Evolutionary conservation across 371 early-diverging fungal genomes (phyloP), one percentile per base, ranked within the genome.

Genomic region (Apophysomyces trapeziformis): DNA sequence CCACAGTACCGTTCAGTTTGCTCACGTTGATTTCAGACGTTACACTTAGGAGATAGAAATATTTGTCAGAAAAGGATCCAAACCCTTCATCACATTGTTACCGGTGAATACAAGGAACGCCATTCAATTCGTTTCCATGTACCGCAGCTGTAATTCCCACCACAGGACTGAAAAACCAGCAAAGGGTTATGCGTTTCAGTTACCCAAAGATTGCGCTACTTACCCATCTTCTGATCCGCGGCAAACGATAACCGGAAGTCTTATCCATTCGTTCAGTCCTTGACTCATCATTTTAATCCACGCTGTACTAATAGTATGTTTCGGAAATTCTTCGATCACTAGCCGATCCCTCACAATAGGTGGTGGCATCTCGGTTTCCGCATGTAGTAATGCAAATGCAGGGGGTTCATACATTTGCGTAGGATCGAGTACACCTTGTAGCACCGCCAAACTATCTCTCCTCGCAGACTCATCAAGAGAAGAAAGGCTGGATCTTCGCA

Each of bases 41-140:
- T 35, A 93, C 90, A 4, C 72, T 75, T 58, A 18, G n/a, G 7
- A 12, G 12, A 14, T n/a, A 2, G 16, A 9, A 43, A 38, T 60
- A 16, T 21, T 54, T 37, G 35, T 62, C 38, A 41, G 41, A 2
- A 57, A 58, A 1, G n/a, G 35, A 36, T n/a, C 37, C 5, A 1
- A 58, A 39, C 12, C n/a, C 13, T 45, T 37, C 8, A 46, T 13
- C n/a, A 26, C 60, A 60, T 11, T 36, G 32, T 64, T 88, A 81
- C 56, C 93, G 87, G 71, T 96, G 96, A 41, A 95, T 95, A 69
- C 94, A 87, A 7, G 95, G 95, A 18, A 96, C 93, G 38, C 96
- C 96, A 68, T 96, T 96, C 59, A 96, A 82, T 68, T 96, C 96
- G 69, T 96, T 95, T 61, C 96, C 95, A 70, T 96, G 96, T 13